These are phyloP conservation scores for Pythium volutum DNA, from an alignment of 352 stramenopile genomes.

Conservation along the genomic window DNA sequence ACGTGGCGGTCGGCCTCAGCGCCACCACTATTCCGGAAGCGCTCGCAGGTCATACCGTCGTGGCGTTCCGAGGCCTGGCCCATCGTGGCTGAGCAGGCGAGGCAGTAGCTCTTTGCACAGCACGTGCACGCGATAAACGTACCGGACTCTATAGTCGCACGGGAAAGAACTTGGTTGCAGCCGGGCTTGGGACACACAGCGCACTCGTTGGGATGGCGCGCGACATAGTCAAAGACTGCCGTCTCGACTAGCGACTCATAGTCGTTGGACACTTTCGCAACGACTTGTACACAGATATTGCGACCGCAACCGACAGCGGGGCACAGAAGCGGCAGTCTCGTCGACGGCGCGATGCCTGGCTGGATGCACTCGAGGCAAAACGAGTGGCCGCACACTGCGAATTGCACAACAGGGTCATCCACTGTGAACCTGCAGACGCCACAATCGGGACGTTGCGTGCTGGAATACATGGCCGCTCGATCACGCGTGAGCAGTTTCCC, in stretches of 20 bases:
- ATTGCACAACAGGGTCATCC: slow-evolving; percentile 14
- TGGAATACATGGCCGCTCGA: not conserved
- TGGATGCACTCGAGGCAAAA: slow-evolving; percentile 23
- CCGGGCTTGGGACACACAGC: slow-evolving; percentile 13
- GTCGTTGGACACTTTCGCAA: slow-evolving; percentile 12
- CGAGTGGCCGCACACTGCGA: slow-evolving; percentile 17
- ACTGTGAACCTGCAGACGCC: slow-evolving; percentile 10
- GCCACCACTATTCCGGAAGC: not conserved
- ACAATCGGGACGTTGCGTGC: not conserved
- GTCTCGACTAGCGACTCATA: slow-evolving; percentile 11
- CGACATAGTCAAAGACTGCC: slow-evolving; percentile 22
- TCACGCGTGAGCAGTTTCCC: not conserved
- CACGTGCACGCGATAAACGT: slow-evolving; percentile 11
- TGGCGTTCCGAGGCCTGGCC: slow-evolving; percentile 2
- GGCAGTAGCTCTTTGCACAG: slow-evolving; percentile 19
- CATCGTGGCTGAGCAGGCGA: slow-evolving; percentile 7
- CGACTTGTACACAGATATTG: slow-evolving; percentile 11
- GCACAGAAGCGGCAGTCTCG: slow-evolving; percentile 12
- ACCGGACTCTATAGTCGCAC: not conserved
- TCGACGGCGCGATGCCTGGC: slow-evolving; percentile 8
- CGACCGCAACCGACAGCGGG: slow-evolving; percentile 1
- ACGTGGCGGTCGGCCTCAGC: slow-evolving; percentile 3
- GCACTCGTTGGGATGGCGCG: slow-evolving; percentile 8
- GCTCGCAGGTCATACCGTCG: slow-evolving; percentile 8
- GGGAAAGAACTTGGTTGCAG: slow-evolving; percentile 24